phyloP scores from a whole-genome alignment of 768 basidiomycete genomes.

The Rhodosporidiobolus sp. region DNA sequence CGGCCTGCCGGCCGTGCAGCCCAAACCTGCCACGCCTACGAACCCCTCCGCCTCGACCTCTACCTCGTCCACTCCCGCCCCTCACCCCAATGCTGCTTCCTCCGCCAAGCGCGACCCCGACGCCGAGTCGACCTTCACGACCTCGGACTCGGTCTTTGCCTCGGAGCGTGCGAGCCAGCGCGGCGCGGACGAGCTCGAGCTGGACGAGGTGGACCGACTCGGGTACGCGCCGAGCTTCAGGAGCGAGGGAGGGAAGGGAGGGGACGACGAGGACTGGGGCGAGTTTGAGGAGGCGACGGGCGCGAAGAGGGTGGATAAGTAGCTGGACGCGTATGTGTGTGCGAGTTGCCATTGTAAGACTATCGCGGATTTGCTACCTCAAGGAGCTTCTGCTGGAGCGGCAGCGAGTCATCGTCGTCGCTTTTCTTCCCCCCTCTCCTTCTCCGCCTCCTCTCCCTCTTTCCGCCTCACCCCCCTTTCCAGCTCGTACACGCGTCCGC shows the following conservation, averaged over 20 bases:
- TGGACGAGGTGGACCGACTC: slow-evolving; percentile 38
- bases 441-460: too few relatives aligned
- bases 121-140: slow-evolving; percentile 19
- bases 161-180: slow-evolving; percentile 14
- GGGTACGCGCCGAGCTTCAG: slow-evolving; percentile 8
- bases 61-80: neutral
- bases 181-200: slow-evolving; percentile 24
- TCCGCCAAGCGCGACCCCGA: neutral
- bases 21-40: slow-evolving; percentile 2
- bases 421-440: too few relatives aligned
- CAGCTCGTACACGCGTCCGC: too few relatives aligned
- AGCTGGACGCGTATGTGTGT: too few relatives aligned
- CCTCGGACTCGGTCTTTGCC: slow-evolving; percentile 50
- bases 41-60: neutral
- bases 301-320: neutral
- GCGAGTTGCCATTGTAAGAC: neutral
- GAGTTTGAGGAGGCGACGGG: slow-evolving; percentile 30
- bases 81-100: too few relatives aligned
- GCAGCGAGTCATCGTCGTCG: too few relatives aligned
- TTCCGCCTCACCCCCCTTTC: too few relatives aligned
- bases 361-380: neutral
- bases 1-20: slow-evolving; percentile 1
- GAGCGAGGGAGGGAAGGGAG: neutral
- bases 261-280: slow-evolving; percentile 32
- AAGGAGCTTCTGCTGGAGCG: too few relatives aligned